Conservation (phyloP, 257 asterid species). For the Voacanga thouarsii region DNA sequence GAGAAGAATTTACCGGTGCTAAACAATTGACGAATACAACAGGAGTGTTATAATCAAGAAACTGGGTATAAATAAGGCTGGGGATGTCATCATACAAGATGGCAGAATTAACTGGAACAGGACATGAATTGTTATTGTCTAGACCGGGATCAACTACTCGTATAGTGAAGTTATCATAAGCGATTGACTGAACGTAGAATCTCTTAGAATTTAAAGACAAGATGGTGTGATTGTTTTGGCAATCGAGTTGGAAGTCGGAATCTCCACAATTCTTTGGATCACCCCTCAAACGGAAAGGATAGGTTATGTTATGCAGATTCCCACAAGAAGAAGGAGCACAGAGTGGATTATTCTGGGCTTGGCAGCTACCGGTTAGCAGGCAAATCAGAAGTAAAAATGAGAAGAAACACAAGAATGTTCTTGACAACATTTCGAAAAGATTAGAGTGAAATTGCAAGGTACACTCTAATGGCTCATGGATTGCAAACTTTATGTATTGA, state of each 20-base stretch:
- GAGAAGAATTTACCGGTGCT: constrained; percentile 29
- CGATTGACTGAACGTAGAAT: constrained; percentile 43
- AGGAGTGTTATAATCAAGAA: neutral
- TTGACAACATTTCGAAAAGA: neutral
- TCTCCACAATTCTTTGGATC: constrained; percentile 47
- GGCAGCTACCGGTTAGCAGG: constrained; percentile 14
- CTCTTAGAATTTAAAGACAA: constrained; percentile 20
- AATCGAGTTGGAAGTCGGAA: constrained; percentile 38
- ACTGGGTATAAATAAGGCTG: constrained; percentile 12
- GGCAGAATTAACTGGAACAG: constrained; percentile 32
- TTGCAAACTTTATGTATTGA: neutral
- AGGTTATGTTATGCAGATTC: constrained; percentile 29
- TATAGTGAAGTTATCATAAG: constrained; percentile 41
- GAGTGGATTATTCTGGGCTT: constrained; percentile 30
- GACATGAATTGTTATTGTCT: constrained; percentile 22
- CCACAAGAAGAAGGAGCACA: constrained; percentile 61
- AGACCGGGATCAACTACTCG: constrained; percentile 50
- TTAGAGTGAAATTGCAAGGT: neutral
- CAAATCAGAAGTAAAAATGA: constrained; percentile 23
- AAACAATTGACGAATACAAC: constrained; percentile 36
- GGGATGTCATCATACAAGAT: constrained; percentile 6
- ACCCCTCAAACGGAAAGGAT: constrained; percentile 47
- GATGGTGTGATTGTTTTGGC: constrained; percentile 37
- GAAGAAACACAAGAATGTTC: neutral
- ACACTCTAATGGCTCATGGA: neutral